phyloP scores from a whole-genome alignment of 495 filamentous ascomycete species.

The Durotheca rogersii region DNA sequence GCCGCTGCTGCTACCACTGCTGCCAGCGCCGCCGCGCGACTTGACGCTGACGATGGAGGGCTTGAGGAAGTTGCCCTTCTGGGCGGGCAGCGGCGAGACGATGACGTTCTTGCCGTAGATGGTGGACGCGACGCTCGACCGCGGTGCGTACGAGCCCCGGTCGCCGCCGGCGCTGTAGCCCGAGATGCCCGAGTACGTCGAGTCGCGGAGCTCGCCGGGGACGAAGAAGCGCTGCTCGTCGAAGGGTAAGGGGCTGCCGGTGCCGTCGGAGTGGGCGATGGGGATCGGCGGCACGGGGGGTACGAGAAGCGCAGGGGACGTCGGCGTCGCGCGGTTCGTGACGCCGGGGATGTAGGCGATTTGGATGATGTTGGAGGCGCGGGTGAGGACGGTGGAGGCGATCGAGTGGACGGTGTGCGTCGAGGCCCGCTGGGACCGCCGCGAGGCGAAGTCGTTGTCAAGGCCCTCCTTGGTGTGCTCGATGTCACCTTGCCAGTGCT shows the following conservation, averaged over 20 bases:
- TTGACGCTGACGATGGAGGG: constrained; percentile 90
- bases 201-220: constrained; percentile 87
- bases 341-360: constrained; percentile 98
- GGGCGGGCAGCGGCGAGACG: constrained; percentile 75
- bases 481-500: constrained; percentile 56
- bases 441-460: constrained; percentile 60
- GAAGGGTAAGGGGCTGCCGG: constrained; percentile 56
- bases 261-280: constrained; percentile 57
- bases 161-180: constrained; percentile 65
- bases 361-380: constrained; percentile 97
- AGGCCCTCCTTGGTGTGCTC: constrained; percentile 52
- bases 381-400: constrained; percentile 90
- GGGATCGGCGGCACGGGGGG: constrained; percentile 93
- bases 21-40: constrained; percentile 53
- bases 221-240: constrained; percentile 93
- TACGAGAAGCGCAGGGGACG: constrained; percentile 78
- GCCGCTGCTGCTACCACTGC: constrained; percentile 45
- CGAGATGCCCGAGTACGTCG: constrained; percentile 68
- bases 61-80: constrained; percentile 79
- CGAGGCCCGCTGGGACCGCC: constrained; percentile 67
- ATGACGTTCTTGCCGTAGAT: constrained; percentile 86
- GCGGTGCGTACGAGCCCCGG: constrained; percentile 64
- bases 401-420: constrained; percentile 89
- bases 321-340: constrained; percentile 83
- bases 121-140: constrained; percentile 85